phyloP scores from a whole-genome alignment of 2,329 filamentous ascomycete genomes.

The Curvularia spicifera region DNA sequence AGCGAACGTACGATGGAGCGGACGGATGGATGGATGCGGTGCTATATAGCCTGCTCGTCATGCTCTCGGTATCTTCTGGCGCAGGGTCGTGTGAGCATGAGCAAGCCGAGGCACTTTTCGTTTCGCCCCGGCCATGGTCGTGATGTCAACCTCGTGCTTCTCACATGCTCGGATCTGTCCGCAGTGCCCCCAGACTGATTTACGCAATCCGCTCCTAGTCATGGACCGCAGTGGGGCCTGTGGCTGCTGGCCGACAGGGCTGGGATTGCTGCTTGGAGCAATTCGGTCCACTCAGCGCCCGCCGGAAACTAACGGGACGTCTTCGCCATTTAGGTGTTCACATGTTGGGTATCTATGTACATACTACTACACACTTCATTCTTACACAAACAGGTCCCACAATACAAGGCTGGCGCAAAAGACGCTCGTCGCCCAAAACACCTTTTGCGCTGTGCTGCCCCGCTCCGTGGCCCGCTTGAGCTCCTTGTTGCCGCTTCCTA shows the following conservation, averaged over 20 bases:
- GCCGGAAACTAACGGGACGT: constrained; percentile 14
- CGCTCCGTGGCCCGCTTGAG: constrained; percentile 77
- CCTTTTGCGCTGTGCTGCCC: constrained; percentile 57
- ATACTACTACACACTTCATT: not conserved
- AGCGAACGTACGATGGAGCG: not conserved
- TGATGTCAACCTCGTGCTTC: constrained; percentile 31
- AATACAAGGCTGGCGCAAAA: constrained; percentile 56
- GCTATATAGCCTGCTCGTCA: not conserved
- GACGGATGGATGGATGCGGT: not conserved
- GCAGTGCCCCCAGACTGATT: too few relatives aligned
- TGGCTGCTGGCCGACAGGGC: constrained; percentile 12
- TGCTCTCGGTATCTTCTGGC: constrained; percentile 7
- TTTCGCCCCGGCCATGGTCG: constrained; percentile 10
- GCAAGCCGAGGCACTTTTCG: constrained; percentile 35
- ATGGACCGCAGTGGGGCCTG: constrained; percentile 22
- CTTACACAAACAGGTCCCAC: constrained; percentile 58
- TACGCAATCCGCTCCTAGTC: too few relatives aligned
- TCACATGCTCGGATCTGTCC: constrained; percentile 28
- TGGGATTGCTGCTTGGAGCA: constrained; percentile 27
- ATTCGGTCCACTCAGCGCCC: constrained; percentile 22
- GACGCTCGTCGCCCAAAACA: constrained; percentile 56
- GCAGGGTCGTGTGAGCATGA: constrained; percentile 15
- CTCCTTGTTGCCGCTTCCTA: constrained; percentile 88
- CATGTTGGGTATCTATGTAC: constrained; percentile 15
- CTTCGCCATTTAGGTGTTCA: constrained; percentile 14